phyloP scores from a whole-genome alignment of 73 alveolate species.

The Tetrahymena thermophila region DNA sequence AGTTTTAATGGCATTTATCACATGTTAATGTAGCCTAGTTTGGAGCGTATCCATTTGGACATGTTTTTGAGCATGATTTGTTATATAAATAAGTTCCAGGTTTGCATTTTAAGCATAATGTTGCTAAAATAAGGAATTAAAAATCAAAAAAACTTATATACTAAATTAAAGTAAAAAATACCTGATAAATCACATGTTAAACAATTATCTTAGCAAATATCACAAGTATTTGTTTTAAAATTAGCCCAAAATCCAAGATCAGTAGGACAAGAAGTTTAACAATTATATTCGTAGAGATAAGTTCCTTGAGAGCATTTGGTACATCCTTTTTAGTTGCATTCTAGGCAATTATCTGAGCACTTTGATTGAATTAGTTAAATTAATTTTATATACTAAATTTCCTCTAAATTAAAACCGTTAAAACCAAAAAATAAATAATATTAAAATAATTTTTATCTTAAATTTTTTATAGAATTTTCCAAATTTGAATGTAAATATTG shows the following conservation, averaged over 20 bases:
- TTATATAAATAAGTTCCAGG: neutral
- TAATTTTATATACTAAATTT: neutral
- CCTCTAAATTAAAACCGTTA: no score
- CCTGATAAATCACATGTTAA: neutral
- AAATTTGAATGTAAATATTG: no score
- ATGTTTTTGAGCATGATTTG: neutral
- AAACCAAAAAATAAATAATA: no score
- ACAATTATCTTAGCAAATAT: neutral
- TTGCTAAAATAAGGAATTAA: neutral
- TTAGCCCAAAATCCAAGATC: neutral
- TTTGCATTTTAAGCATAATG: neutral
- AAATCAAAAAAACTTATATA: no score
- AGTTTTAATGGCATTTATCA: neutral
- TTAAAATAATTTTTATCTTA: no score
- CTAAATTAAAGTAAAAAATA: neutral
- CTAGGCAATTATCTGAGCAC: neutral
- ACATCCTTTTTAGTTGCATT: neutral
- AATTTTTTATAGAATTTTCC: no score
- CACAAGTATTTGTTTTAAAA: neutral
- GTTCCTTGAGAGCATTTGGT: neutral
- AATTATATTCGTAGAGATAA: neutral
- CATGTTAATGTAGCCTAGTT: neutral
- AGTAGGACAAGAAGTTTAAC: neutral
- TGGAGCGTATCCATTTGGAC: neutral
- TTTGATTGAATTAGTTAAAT: neutral